These are phyloP conservation scores for Miamiensis avidus DNA, from an alignment of 169 alveolate species.

Conservation along the genomic window DNA sequence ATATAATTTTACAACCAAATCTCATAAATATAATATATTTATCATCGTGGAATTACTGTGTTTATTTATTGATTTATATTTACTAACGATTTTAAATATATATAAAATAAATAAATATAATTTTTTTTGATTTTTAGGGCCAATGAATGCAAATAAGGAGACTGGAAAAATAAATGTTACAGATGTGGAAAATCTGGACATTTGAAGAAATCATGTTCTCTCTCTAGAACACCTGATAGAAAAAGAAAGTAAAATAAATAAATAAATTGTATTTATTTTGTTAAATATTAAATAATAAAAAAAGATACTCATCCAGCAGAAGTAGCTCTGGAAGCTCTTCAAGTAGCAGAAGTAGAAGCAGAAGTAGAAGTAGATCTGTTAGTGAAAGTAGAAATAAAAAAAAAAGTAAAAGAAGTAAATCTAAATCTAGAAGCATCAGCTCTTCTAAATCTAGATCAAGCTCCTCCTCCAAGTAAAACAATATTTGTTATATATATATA, in stretches of 20 bases:
- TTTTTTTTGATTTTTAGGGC: constrained; percentile 8
- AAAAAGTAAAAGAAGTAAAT: neutral
- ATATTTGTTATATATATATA: no score
- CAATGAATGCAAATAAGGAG: constrained; percentile 50
- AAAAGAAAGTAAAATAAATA: neutral
- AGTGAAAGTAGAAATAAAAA: constrained; percentile 5
- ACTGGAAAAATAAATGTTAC: constrained; percentile 48
- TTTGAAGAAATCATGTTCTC: constrained; percentile 30
- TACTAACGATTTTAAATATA: no score
- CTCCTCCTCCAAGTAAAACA: neutral
- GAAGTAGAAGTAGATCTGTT: neutral
- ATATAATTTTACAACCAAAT: no score
- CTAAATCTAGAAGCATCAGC: neutral
- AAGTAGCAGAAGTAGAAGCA: constrained; percentile 13
- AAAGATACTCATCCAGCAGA: neutral
- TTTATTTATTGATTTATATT: no score
- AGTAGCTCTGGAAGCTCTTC: neutral
- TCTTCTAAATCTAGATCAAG: neutral
- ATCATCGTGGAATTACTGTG: no score
- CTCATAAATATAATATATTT: no score
- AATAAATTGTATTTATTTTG: no score
- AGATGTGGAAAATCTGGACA: constrained; percentile 46
- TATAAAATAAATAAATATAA: no score
- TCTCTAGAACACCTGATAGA: constrained; percentile 16
- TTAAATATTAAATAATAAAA: no score